These are phyloP conservation scores for Penicillium brevicompactum DNA, from an alignment of 2,329 filamentous ascomycete genomes.

Conservation along the genomic window DNA sequence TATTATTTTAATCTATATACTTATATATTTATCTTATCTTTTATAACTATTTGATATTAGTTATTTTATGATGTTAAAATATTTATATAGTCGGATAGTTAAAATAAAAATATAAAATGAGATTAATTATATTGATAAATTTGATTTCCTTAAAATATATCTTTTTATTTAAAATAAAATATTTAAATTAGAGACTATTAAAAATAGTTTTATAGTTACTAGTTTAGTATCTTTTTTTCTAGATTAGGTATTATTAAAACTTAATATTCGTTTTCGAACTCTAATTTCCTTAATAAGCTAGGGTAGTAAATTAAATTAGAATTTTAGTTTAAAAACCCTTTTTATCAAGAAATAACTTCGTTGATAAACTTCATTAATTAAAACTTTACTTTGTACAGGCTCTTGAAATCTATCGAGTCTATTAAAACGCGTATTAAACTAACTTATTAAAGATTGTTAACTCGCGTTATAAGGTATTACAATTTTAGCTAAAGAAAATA, in stretches of 20 bases:
- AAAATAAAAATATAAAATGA: background rate
- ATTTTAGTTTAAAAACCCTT: too few species aligned
- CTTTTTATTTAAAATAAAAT: background rate
- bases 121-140: slow-evolving; percentile 6
- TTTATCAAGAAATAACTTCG: too few species aligned
- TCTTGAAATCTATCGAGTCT: background rate
- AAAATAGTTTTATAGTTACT: slow-evolving; percentile 4
- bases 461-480: background rate
- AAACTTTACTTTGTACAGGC: slow-evolving; percentile 1
- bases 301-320: too few species aligned
- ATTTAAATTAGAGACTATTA: slow-evolving; percentile 4
- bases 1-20: background rate
- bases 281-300: too few species aligned
- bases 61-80: slow-evolving; percentile 11
- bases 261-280: slow-evolving; percentile 2
- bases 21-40: background rate
- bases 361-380: background rate
- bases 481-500: background rate
- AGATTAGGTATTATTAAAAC: background rate
- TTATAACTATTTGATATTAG: slow-evolving; percentile 12
- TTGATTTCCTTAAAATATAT: slow-evolving; percentile 1
- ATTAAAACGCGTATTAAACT: slow-evolving; percentile 4
- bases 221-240: slow-evolving; percentile 2
- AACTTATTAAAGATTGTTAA: slow-evolving; percentile 2
- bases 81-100: slow-evolving; percentile 3